Percentiles rank a stretch among this genome's conserved stretches.
These are phyloP conservation scores for Nematocida major DNA, from an alignment of 371 early-diverging fungal genomes.

Conservation along the genomic window DNA sequence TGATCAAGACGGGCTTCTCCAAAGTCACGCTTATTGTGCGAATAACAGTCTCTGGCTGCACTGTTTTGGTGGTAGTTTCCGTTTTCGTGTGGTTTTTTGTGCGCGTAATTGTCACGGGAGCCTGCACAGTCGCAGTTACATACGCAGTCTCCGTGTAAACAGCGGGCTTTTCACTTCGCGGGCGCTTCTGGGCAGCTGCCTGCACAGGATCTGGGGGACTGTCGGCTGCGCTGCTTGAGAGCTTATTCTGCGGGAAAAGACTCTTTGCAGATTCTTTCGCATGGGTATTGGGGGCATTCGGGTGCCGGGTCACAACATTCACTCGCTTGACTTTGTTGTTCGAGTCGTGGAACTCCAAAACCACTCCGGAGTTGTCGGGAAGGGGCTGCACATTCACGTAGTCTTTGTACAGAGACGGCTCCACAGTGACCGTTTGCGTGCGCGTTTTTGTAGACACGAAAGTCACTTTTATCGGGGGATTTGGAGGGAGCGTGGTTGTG, in stretches of 20 bases:
- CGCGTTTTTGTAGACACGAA: not conserved
- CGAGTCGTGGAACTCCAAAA: conserved; percentile 40
- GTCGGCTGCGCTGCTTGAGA: too few relatives aligned
- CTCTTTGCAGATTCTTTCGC: not conserved
- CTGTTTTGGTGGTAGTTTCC: conserved; percentile 1
- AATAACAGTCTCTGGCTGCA: not conserved
- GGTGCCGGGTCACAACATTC: not conserved
- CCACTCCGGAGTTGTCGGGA: not conserved
- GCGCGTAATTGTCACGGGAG: not conserved
- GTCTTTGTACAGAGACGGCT: not conserved
- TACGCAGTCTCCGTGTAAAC: not conserved
- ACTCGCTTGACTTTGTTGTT: conserved; percentile 29
- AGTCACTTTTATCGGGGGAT: not conserved
- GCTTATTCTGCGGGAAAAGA: not conserved
- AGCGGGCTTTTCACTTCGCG: not conserved
- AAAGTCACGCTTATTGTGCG: not conserved
- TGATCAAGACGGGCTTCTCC: not conserved
- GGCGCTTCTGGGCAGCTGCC: too few relatives aligned
- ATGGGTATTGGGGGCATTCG: not conserved
- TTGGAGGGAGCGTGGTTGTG: not conserved
- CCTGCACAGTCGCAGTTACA: not conserved
- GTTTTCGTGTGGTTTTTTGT: not conserved
- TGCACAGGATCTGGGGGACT: too few relatives aligned
- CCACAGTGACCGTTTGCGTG: not conserved
- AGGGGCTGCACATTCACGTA: conserved; percentile 41